Evolutionary conservation across 495 filamentous ascomycete genomes (phyloP).

Genomic region (Trichocladium uniseriatum): DNA sequence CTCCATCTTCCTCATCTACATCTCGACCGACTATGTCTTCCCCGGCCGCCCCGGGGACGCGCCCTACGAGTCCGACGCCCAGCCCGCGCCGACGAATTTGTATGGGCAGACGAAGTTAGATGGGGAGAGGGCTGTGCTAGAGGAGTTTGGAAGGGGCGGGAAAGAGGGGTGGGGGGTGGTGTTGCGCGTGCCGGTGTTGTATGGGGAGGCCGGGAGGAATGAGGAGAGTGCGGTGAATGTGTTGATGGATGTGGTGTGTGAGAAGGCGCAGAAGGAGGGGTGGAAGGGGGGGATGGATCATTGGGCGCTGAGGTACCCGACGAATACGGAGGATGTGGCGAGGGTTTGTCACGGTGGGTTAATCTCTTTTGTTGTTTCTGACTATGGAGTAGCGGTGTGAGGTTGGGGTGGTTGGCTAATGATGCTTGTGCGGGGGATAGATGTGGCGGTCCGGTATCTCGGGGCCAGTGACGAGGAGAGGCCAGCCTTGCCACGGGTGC

Average conservation of each 20-base stretch:
- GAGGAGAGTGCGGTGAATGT: slow-evolving; percentile 77
- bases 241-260: slow-evolving; percentile 63
- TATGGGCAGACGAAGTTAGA: slow-evolving; percentile 86
- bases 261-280: slow-evolving; percentile 53
- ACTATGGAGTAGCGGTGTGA: background rate
- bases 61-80: slow-evolving; percentile 61
- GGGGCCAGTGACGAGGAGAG: slow-evolving; percentile 29
- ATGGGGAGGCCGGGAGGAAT: slow-evolving; percentile 55
- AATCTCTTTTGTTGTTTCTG: background rate
- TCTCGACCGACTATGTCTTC: slow-evolving; percentile 95
- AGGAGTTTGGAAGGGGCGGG: slow-evolving; percentile 42
- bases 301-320: slow-evolving; percentile 79
- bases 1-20: slow-evolving; percentile 72
- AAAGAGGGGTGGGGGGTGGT: slow-evolving; percentile 53
- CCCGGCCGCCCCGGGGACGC: slow-evolving; percentile 72
- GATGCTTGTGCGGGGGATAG: slow-evolving; percentile 17
- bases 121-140: slow-evolving; percentile 66
- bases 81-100: slow-evolving; percentile 64
- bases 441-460: slow-evolving; percentile 60
- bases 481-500: slow-evolving; percentile 53
- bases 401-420: background rate
- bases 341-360: slow-evolving; percentile 54
- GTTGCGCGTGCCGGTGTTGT: slow-evolving; percentile 80
- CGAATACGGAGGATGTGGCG: slow-evolving; percentile 79
- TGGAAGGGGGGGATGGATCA: slow-evolving; percentile 72